Evolutionary conservation across 2,329 filamentous ascomycete genomes (phyloP), one percentile per base, ranked within the genome.

Genomic region (Botryosphaeria agaves): DNA sequence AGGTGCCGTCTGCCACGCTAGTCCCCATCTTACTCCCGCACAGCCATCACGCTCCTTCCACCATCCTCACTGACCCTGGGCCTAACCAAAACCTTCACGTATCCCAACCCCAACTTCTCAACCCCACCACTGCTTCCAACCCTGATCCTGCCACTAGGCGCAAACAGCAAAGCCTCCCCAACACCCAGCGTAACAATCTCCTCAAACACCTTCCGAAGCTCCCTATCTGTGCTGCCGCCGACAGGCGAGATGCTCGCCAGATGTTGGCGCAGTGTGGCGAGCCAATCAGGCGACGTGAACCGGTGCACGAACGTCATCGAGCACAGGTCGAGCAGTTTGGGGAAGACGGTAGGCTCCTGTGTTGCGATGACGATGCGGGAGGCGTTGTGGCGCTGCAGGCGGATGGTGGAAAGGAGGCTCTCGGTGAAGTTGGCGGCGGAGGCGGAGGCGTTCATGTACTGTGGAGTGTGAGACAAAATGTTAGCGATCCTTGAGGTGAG

Each of bases 291-390:
- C 0, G 67, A 74, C 0, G 61, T 71, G 47, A 85, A 85, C 0
- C 74, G 64, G 43, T 85, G 78, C 0, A 84, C 70, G 11, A 84
- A 61, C 0, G 71, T 77, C n/a, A 79, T 55, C 1, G 69, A 73
- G 47, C 74, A 83, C 0, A 87, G 56, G 31, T 82, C 76, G 0
- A 87, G 60, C 0, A 89, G 61, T 11, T 64, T 61, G 0, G 72
- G 69, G 0, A 73, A 75, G 3, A 85, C 62, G 0, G 76, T 81
- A 0, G 79, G 80, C 41, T 87, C 80, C 44, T 89, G 78, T 0
- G 79, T 87, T 0, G 77, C 73, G 18, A 87, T 73, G 25, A 87
- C 46, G 4, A 84, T 59, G 1, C 79, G 64, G 0, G 66, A 61
- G 1, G 64, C 78, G 1, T 72, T 51, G 43, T 87, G 80, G 0